Percentiles rank a stretch among this genome's conserved stretches.
These are phyloP conservation scores for Panaeolus papilionaceus DNA, from an alignment of 768 basidiomycete genomes.

Conservation along the genomic window DNA sequence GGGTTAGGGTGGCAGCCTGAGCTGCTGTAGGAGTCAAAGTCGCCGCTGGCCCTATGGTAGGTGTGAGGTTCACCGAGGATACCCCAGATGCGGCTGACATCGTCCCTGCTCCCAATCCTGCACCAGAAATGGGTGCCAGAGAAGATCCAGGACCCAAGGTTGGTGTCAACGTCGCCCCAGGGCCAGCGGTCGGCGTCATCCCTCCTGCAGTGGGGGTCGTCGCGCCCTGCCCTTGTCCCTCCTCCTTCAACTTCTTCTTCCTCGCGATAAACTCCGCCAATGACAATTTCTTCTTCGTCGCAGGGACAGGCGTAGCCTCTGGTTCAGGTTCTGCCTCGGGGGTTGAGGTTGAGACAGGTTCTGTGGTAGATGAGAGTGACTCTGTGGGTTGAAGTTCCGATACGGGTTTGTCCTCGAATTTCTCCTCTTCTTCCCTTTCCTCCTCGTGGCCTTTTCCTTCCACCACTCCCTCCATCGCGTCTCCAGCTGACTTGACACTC, in stretches of 20 bases:
- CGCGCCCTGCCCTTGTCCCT: constrained; percentile 38
- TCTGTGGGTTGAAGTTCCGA: not conserved
- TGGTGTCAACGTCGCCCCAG: constrained; percentile 7
- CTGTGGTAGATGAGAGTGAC: too few species aligned
- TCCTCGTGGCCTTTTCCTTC: not conserved
- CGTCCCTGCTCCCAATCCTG: not conserved
- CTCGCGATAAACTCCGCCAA: constrained; percentile 63
- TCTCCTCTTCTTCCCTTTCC: constrained; percentile 7
- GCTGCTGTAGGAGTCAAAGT: not conserved
- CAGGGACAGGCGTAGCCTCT: constrained; percentile 6
- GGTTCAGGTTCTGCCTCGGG: constrained; percentile 1
- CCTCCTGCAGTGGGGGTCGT: not conserved
- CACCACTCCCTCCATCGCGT: not conserved
- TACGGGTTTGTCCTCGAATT: not conserved
- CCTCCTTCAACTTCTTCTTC: constrained; percentile 58
- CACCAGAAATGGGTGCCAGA: not conserved
- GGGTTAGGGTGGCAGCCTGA: not conserved
- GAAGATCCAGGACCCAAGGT: not conserved
- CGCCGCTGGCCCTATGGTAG: not conserved
- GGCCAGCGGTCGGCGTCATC: constrained; percentile 15
- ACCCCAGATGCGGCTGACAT: too few species aligned
- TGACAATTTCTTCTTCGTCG: constrained; percentile 60
- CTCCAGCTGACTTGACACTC: not conserved
- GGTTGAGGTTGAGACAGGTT: constrained; percentile 16
- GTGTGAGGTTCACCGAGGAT: not conserved